These are phyloP conservation scores for Flaveria robusta DNA, from an alignment of 129 eudicot genomes.

Conservation along the genomic window DNA sequence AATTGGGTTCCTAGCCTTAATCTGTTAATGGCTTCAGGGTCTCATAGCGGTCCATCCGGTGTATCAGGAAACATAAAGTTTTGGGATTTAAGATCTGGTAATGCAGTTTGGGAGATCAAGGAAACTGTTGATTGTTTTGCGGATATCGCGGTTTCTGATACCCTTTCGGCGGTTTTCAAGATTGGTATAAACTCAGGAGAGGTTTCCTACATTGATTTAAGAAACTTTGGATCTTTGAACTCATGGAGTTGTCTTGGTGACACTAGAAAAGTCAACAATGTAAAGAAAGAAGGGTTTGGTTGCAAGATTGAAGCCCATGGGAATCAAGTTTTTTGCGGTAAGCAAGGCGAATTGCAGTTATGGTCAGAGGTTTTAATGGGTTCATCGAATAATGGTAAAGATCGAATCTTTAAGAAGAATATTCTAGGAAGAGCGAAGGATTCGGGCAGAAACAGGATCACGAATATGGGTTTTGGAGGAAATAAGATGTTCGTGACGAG, in stretches of 20 bases:
- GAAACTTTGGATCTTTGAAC: slow-evolving; percentile 52
- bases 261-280: slow-evolving; percentile 44
- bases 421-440: slow-evolving; percentile 73
- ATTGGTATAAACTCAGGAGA: slow-evolving; percentile 88
- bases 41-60: slow-evolving; percentile 86
- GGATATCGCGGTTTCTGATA: slow-evolving; percentile 64
- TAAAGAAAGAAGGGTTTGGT: slow-evolving; percentile 83
- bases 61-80: slow-evolving; percentile 71
- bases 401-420: slow-evolving; percentile 69
- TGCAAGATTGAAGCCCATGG: slow-evolving; percentile 71
- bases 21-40: slow-evolving; percentile 89
- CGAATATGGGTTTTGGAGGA: slow-evolving; percentile 74
- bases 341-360: slow-evolving; percentile 64
- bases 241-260: slow-evolving; percentile 81
- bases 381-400: slow-evolving; percentile 31
- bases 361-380: slow-evolving; percentile 84
- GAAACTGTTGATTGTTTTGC: slow-evolving; percentile 76
- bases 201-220: slow-evolving; percentile 68
- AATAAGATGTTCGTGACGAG: slow-evolving; percentile 86
- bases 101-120: slow-evolving; percentile 72
- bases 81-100: slow-evolving; percentile 86
- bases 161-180: slow-evolving; percentile 65
- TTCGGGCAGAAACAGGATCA: slow-evolving; percentile 57
- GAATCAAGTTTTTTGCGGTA: slow-evolving; percentile 67
- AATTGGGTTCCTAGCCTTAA: slow-evolving; percentile 72